A percentile compares a stretch with the other conserved stretches of the same genome.
Conservation (phyloP, 352 stramenopile species). For the Phytophthora citrophthora region DNA sequence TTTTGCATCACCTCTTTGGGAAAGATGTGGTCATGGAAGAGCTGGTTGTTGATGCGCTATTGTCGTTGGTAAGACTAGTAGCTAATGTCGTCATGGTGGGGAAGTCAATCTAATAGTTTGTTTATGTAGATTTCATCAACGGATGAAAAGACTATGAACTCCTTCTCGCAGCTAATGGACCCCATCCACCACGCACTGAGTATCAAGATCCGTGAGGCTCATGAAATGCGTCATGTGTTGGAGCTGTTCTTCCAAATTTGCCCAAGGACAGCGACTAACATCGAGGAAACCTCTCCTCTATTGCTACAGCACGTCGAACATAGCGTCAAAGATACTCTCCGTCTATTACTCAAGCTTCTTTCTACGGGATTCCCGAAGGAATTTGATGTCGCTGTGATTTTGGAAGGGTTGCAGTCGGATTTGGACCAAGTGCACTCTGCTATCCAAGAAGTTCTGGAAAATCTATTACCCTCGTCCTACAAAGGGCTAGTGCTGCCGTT, state of each 20-base stretch:
- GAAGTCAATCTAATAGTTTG: neutral
- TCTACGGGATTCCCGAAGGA: slow-evolving; percentile 84
- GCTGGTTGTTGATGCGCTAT: slow-evolving; percentile 67
- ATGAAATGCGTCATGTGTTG: slow-evolving; percentile 81
- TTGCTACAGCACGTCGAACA: slow-evolving; percentile 83
- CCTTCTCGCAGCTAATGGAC: slow-evolving; percentile 61
- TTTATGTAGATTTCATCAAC: slow-evolving; percentile 50
- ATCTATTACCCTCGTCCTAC: slow-evolving; percentile 71
- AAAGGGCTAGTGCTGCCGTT: slow-evolving; percentile 78
- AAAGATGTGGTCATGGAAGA: slow-evolving; percentile 73
- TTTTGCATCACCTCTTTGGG: slow-evolving; percentile 71
- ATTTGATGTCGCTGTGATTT: slow-evolving; percentile 83
- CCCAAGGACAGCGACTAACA: slow-evolving; percentile 66
- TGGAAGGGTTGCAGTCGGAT: slow-evolving; percentile 82
- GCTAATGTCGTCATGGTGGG: neutral
- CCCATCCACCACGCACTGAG: slow-evolving; percentile 70
- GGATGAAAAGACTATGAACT: slow-evolving; percentile 63
- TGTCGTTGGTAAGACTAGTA: slow-evolving; percentile 71
- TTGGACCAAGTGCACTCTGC: slow-evolving; percentile 74
- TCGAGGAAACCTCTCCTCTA: slow-evolving; percentile 78
- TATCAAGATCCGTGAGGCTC: slow-evolving; percentile 72
- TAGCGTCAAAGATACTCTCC: slow-evolving; percentile 72
- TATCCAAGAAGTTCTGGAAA: slow-evolving; percentile 88
- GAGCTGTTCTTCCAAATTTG: slow-evolving; percentile 80
- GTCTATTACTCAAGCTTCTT: slow-evolving; percentile 79